Evolutionary conservation across 73 alveolate genomes (phyloP).

Genomic region (Paramecium pentaurelia): DNA sequence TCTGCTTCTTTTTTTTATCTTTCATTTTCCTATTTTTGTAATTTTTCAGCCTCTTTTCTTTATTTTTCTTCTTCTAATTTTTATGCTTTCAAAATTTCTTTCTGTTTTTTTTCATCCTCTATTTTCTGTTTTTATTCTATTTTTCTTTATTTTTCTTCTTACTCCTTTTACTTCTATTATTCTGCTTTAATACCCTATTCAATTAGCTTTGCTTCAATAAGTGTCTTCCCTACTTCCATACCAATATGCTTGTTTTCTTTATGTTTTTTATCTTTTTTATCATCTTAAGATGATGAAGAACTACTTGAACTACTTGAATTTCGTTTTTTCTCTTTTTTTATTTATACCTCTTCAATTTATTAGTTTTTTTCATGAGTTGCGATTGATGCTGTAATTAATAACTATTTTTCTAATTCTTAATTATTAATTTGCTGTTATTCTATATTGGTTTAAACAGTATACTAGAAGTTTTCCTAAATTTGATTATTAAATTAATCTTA

Average conservation of each 20-base stretch:
- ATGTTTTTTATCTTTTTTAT: background rate
- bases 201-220: background rate
- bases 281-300: background rate
- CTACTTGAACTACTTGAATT: background rate
- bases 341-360: background rate
- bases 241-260: background rate
- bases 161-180: background rate
- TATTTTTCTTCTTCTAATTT: background rate
- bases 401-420: background rate
- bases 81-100: background rate
- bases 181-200: background rate
- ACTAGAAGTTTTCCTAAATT: background rate
- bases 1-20: background rate
- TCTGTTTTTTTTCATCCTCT: background rate
- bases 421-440: background rate
- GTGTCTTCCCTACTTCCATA: background rate
- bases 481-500: background rate
- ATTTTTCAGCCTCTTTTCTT: constrained; percentile 1
- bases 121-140: background rate
- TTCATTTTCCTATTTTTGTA: background rate
- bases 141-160: background rate
- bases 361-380: background rate
- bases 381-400: background rate
- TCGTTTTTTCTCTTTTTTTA: background rate
- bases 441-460: background rate